A percentile compares a stretch with the other conserved stretches of the same genome.
phyloP scores from a whole-genome alignment of 345 rosid species.

The Boechera stricta region DNA sequence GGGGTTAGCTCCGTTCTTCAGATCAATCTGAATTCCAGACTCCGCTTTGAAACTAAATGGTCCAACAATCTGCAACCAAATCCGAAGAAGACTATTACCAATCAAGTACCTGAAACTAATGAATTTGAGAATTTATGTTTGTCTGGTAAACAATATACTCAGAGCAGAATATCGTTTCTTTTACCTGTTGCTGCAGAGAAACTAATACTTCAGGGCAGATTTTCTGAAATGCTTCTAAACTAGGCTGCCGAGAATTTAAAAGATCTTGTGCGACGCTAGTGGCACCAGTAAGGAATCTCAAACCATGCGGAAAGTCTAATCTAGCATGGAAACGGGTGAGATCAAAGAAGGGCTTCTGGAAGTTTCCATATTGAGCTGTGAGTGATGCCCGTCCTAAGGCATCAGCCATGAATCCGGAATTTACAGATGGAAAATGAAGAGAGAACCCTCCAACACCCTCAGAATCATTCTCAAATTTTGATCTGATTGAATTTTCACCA shows the following conservation, averaged over 20 bases:
- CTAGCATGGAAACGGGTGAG: conserved; percentile 76
- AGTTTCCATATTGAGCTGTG: conserved; percentile 87
- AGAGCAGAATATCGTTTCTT: neutral
- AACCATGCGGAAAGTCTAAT: conserved; percentile 81
- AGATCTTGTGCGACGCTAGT: conserved; percentile 63
- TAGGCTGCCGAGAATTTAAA: conserved; percentile 66
- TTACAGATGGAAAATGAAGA: conserved; percentile 55
- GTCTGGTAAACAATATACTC: neutral
- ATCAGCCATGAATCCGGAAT: conserved; percentile 71
- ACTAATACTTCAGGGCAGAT: conserved; percentile 67
- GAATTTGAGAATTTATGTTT: conserved; percentile 1
- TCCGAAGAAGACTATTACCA: neutral
- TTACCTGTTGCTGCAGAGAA: conserved; percentile 95
- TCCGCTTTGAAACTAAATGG: conserved; percentile 91
- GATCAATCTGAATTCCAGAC: conserved; percentile 63
- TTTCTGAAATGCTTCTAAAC: conserved; percentile 56
- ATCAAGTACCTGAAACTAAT: conserved; percentile 35
- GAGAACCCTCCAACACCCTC: conserved; percentile 53
- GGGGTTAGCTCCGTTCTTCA: conserved; percentile 54
- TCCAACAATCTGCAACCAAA: conserved; percentile 75
- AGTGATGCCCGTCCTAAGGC: conserved; percentile 71
- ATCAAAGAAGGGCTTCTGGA: conserved; percentile 75
- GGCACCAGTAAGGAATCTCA: conserved; percentile 68
- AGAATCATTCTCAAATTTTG: conserved; percentile 45
- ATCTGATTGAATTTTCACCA: conserved; percentile 66